A percentile compares a stretch with the other conserved stretches of the same genome.
These are phyloP conservation scores for Truncatella angustata DNA, from an alignment of 2,329 filamentous ascomycete genomes.

Conservation along the genomic window DNA sequence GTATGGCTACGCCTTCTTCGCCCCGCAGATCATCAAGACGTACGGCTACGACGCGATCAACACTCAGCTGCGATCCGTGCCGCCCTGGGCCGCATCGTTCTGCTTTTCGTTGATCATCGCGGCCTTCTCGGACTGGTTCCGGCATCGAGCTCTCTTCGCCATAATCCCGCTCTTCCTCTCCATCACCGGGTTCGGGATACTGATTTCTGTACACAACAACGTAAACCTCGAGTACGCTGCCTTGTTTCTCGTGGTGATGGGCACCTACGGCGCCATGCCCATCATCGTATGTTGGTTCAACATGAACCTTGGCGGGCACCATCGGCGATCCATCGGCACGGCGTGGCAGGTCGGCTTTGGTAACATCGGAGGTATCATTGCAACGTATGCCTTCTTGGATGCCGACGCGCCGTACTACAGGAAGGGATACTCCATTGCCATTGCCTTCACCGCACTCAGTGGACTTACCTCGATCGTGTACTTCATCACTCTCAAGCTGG, in stretches of 20 bases:
- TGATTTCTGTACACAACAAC: conserved; percentile 70
- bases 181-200: conserved; percentile 73
- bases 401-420: conserved; percentile 68
- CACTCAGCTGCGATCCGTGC: conserved; percentile 57
- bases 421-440: conserved; percentile 73
- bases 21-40: conserved; percentile 66
- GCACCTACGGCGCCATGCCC: conserved; percentile 85
- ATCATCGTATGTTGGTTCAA: conserved; percentile 82
- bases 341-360: conserved; percentile 79
- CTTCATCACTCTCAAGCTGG: conserved; percentile 51
- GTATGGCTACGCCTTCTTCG: conserved; percentile 77
- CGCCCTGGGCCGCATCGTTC: conserved; percentile 68
- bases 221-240: conserved; percentile 69
- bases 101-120: conserved; percentile 76
- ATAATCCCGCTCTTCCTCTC: conserved; percentile 66
- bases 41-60: conserved; percentile 61
- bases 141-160: conserved; percentile 74
- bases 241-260: conserved; percentile 78
- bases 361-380: conserved; percentile 76
- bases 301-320: conserved; percentile 75
- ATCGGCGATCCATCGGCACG: conserved; percentile 64
- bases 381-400: conserved; percentile 66
- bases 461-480: conserved; percentile 61
- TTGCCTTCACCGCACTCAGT: conserved; percentile 71
- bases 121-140: conserved; percentile 65